Conservation (phyloP, 371 early-diverging fungal species). For the Cokeromyces recurvatus region DNA sequence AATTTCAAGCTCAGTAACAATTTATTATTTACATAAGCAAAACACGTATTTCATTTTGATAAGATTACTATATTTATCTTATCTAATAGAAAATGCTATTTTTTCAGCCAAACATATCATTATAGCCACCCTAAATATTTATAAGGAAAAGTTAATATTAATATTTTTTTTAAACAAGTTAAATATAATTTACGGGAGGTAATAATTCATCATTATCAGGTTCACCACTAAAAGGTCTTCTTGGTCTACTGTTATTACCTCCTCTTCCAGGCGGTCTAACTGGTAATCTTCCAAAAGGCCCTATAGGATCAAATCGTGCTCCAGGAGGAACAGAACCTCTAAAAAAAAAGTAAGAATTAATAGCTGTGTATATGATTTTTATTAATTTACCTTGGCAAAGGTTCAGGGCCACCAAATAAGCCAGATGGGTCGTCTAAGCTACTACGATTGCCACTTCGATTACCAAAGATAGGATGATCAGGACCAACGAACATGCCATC, state of each 20-base stretch:
- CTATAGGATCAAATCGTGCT: constrained; percentile 92
- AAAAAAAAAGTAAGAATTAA: neutral
- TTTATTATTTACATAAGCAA: too few species aligned
- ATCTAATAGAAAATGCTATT: too few species aligned
- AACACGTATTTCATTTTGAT: too few species aligned
- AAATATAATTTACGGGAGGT: constrained; percentile 57
- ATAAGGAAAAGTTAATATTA: neutral
- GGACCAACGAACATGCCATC: constrained; percentile 90
- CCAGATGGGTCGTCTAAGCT: constrained; percentile 26
- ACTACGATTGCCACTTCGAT: constrained; percentile 13
- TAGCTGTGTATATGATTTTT: neutral
- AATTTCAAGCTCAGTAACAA: too few species aligned
- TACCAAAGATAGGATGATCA: constrained; percentile 83
- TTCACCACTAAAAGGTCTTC: constrained; percentile 54
- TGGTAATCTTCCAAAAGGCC: constrained; percentile 65
- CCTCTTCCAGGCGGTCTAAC: constrained; percentile 42
- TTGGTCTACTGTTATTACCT: constrained; percentile 39
- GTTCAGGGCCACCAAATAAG: constrained; percentile 49
- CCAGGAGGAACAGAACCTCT: constrained; percentile 89
- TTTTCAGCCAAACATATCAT: constrained; percentile 67
- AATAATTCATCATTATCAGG: constrained; percentile 76
- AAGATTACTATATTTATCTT: too few species aligned
- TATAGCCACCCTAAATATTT: constrained; percentile 41
- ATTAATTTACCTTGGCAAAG: constrained; percentile 41
- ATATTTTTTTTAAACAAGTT: neutral